These are phyloP conservation scores for Aureobasidium sp. DNA, from an alignment of 2,329 filamentous ascomycete genomes.

Conservation along the genomic window DNA sequence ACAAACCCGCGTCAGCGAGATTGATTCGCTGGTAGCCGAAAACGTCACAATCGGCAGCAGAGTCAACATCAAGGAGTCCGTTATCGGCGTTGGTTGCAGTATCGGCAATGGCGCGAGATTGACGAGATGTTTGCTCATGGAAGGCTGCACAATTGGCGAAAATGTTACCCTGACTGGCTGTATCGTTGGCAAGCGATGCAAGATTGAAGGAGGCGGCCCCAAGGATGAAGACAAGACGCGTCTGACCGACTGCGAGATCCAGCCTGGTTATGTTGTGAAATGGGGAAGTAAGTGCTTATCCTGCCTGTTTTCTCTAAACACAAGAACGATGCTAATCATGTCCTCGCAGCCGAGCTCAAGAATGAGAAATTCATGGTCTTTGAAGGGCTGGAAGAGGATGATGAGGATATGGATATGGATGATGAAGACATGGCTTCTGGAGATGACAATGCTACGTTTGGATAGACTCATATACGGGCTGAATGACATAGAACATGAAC, in stretches of 20 bases:
- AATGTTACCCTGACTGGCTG: slow-evolving; percentile 81
- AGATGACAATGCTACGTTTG: slow-evolving; percentile 2
- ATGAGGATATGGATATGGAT: slow-evolving; percentile 19
- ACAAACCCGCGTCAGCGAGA: slow-evolving; percentile 72
- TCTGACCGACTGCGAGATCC: slow-evolving; percentile 86
- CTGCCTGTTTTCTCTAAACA: not conserved
- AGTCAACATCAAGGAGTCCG: slow-evolving; percentile 83
- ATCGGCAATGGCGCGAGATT: slow-evolving; percentile 81
- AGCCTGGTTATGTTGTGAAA: slow-evolving; percentile 74
- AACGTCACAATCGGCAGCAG: slow-evolving; percentile 88
- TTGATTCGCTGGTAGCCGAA: slow-evolving; percentile 76
- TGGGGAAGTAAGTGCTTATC: slow-evolving; percentile 57
- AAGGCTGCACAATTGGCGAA: slow-evolving; percentile 77
- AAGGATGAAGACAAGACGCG: slow-evolving; percentile 40
- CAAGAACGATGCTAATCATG: not conserved
- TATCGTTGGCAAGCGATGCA: slow-evolving; percentile 72
- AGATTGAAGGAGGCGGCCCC: slow-evolving; percentile 69
- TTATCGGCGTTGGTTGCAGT: slow-evolving; percentile 80
- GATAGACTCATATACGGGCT: not conserved
- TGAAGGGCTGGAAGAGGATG: slow-evolving; percentile 31
- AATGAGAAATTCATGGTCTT: slow-evolving; percentile 56
- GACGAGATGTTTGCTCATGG: slow-evolving; percentile 86
- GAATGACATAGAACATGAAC: slow-evolving; percentile 9
- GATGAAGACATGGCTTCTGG: slow-evolving; percentile 17
- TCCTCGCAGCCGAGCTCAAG: slow-evolving; percentile 45